Percentiles rank a stretch among this genome's conserved stretches.
These are phyloP conservation scores for Flagelloscypha sp. DNA, from an alignment of 768 basidiomycete genomes.

Conservation along the genomic window DNA sequence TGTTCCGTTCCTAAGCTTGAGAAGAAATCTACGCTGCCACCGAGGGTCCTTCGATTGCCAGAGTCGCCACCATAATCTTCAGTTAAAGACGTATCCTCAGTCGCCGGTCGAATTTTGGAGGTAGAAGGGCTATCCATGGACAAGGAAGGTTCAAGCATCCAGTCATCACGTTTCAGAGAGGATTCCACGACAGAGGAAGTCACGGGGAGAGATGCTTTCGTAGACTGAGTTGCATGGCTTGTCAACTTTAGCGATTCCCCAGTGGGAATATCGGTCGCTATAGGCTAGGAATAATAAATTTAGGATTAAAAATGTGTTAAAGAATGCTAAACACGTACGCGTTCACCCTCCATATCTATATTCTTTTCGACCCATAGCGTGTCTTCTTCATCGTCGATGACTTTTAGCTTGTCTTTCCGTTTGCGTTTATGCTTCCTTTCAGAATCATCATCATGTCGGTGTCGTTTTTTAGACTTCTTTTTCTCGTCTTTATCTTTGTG, in stretches of 20 bases:
- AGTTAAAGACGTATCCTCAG: slow-evolving; percentile 44
- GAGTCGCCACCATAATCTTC: slow-evolving; percentile 58
- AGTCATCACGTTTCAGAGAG: slow-evolving; percentile 64
- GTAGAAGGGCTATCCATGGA: slow-evolving; percentile 16
- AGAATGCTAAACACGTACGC: slow-evolving; percentile 35
- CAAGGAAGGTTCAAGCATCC: slow-evolving; percentile 71
- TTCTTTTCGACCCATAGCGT: slow-evolving; percentile 88
- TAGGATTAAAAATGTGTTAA: slow-evolving; percentile 10
- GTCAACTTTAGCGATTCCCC: slow-evolving; percentile 61
- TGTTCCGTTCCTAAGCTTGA: slow-evolving; percentile 72
- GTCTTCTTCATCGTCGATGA: slow-evolving; percentile 73
- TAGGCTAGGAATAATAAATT: slow-evolving; percentile 30
- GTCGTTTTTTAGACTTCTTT: slow-evolving; percentile 36
- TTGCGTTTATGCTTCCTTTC: slow-evolving; percentile 26
- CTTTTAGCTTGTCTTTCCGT: slow-evolving; percentile 25
- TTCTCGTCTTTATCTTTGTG: slow-evolving; percentile 27
- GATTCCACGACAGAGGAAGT: slow-evolving; percentile 36
- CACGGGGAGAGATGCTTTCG: slow-evolving; percentile 41
- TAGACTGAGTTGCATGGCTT: slow-evolving; percentile 35
- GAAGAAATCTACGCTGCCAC: slow-evolving; percentile 80
- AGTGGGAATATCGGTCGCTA: slow-evolving; percentile 71
- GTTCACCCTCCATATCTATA: slow-evolving; percentile 68
- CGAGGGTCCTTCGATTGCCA: slow-evolving; percentile 35
- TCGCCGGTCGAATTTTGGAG: slow-evolving; percentile 13
- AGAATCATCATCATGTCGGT: slow-evolving; percentile 31